A percentile compares a stretch with the other conserved stretches of the same genome.
Evolutionary conservation across 148 eudicot species (phyloP).

Genomic region (Agrostemma githago): DNA sequence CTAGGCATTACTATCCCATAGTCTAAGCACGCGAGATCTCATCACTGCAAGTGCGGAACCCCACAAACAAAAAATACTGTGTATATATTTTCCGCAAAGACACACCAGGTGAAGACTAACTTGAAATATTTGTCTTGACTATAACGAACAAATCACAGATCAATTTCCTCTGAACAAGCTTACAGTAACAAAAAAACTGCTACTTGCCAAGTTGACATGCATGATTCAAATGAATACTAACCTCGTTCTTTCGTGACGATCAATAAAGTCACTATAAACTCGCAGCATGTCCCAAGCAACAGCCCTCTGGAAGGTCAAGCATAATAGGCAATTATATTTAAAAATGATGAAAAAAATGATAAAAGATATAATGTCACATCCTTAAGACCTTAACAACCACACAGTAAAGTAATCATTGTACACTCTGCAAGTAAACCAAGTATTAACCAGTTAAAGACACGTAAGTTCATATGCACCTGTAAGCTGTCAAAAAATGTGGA

Average conservation of each 20-base stretch:
- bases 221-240: constrained; percentile 24
- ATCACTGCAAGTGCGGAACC: neutral
- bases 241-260: constrained; percentile 84
- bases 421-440: neutral
- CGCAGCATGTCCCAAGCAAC: constrained; percentile 95
- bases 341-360: constrained; percentile 2
- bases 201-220: neutral
- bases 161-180: neutral
- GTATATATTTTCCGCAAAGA: neutral
- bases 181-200: neutral
- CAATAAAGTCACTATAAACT: constrained; percentile 69
- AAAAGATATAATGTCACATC: neutral
- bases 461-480: neutral
- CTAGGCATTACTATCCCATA: neutral
- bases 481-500: neutral
- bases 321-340: neutral
- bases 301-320: constrained; percentile 62
- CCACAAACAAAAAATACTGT: neutral
- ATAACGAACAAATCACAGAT: neutral
- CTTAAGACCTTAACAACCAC: neutral
- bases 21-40: neutral
- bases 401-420: too few relatives aligned
- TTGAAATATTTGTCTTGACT: neutral
- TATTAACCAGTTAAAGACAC: neutral
- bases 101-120: neutral